phyloP scores from a whole-genome alignment of 2,329 filamentous ascomycete species.

The Aspergillus pseudonomiae region DNA sequence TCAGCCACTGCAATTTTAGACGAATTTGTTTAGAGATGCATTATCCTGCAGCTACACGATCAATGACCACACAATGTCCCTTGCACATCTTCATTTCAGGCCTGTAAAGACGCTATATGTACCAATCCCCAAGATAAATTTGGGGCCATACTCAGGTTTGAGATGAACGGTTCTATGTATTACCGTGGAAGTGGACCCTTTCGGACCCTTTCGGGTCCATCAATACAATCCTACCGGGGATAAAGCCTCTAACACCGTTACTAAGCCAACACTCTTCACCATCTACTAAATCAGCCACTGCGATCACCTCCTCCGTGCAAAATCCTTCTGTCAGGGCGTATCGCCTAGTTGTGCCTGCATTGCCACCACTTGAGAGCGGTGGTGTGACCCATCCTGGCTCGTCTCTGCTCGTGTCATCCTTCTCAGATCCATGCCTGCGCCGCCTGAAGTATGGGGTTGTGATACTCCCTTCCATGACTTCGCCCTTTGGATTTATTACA shows the following conservation, averaged over 20 bases:
- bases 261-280: conserved; percentile 87
- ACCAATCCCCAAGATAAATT: too few relatives aligned
- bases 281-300: conserved; percentile 62
- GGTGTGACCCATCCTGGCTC: conserved; percentile 77
- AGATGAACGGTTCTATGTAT: not conserved
- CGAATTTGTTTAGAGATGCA: not conserved
- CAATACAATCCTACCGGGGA: conserved; percentile 41
- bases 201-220: not conserved
- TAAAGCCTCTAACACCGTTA: conserved; percentile 82
- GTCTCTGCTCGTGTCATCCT: not conserved
- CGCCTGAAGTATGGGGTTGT: conserved; percentile 83
- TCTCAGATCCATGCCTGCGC: conserved; percentile 9
- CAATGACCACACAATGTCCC: not conserved
- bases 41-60: not conserved
- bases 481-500: conserved; percentile 65
- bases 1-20: not conserved
- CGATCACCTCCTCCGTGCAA: conserved; percentile 67
- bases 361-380: conserved; percentile 73
- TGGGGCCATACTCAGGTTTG: not conserved
- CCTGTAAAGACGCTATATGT: not conserved
- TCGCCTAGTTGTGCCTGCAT: conserved; percentile 77
- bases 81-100: not conserved
- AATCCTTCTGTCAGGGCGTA: conserved; percentile 76
- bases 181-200: not conserved
- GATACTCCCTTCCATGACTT: conserved; percentile 83